phyloP scores from a whole-genome alignment of 805 yeast genomes.

The Pichia sporocuriosa region DNA sequence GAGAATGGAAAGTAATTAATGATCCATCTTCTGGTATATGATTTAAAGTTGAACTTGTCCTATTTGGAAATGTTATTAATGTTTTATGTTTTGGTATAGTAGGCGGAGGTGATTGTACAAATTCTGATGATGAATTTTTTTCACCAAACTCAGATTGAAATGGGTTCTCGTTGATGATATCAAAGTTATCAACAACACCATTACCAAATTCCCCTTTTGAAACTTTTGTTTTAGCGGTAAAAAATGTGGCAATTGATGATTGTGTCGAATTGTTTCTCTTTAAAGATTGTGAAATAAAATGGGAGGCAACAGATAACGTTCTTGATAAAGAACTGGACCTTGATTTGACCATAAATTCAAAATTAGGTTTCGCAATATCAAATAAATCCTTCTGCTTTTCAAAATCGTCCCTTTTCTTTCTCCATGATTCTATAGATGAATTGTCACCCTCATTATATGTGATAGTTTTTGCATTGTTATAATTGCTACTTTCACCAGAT shows the following conservation, averaged over 20 bases:
- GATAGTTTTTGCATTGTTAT: slow-evolving; percentile 22
- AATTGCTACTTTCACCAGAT: slow-evolving; percentile 1
- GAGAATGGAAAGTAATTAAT: slow-evolving; percentile 13
- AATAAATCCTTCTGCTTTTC: slow-evolving; percentile 20
- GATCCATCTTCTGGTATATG: slow-evolving; percentile 19
- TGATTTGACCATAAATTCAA: neutral
- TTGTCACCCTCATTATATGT: slow-evolving; percentile 35
- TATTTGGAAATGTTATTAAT: slow-evolving; percentile 8
- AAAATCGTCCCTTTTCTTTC: slow-evolving; percentile 41
- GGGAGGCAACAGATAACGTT: slow-evolving; percentile 26
- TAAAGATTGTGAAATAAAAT: slow-evolving; percentile 22
- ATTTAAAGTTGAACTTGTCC: slow-evolving; percentile 12
- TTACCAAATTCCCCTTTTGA: no score
- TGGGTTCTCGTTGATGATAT: slow-evolving; percentile 4
- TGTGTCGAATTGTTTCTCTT: slow-evolving; percentile 25
- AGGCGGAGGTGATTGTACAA: slow-evolving; percentile 6
- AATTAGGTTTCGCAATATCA: neutral
- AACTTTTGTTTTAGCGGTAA: slow-evolving; percentile 21
- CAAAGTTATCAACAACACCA: neutral
- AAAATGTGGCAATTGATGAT: slow-evolving; percentile 23
- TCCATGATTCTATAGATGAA: slow-evolving; percentile 47
- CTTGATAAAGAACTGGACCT: slow-evolving; percentile 17
- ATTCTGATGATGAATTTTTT: neutral
- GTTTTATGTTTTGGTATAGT: slow-evolving; percentile 11
- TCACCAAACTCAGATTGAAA: slow-evolving; percentile 1